Evolutionary conservation across 805 yeast species (phyloP), one percentile per base, ranked within the genome.

Genomic region (Kurtzmaniella fragi): DNA sequence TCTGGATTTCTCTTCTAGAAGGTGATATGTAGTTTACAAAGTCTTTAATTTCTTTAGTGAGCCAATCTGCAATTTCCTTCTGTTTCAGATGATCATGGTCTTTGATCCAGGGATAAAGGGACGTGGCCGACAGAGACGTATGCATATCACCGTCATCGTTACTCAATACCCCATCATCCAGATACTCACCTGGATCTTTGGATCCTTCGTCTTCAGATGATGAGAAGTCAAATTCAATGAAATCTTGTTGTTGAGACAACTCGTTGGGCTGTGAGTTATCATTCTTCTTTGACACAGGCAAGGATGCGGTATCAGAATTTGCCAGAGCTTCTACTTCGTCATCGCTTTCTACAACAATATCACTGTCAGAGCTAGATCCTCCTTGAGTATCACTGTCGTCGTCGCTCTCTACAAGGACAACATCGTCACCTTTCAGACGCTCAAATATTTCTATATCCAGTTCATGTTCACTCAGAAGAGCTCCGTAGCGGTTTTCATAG

Each of bases 1-100:
- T 63, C 32, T 65, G 57, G 41, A 85, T 83, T 50, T 91, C 98
- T 12, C 69, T 75, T 31, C 70, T 75, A 1, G 91, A 79, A 1
- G 98, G 98, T 1, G 96, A 84, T 17, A 90, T 80, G 58, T 89
- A 91, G 34, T 78, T 75, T 23, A 85, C 83, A 57, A 88, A 91
- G 54, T 88, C 95, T 46, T 75, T 75, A 45, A 91, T 85, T 57
- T 91, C 98, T 60, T 75, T 69, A 3, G 93, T 84, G 16, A 91
- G 70, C 93, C 96, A 88, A 49, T 84, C 90, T 1, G 90, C 81
- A 27, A 89, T 78, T 49, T 85, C 95, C 46, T 74, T 72, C 55
- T 84, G 89, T 38, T 67, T 75, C 1, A 87, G 77, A 54, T 86
- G 95, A 49, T 86, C 91, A 47, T 81, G 84, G 44, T 81, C 78